phyloP scores from a whole-genome alignment of 495 filamentous ascomycete genomes.

The Massariosphaeria phaeospora region DNA sequence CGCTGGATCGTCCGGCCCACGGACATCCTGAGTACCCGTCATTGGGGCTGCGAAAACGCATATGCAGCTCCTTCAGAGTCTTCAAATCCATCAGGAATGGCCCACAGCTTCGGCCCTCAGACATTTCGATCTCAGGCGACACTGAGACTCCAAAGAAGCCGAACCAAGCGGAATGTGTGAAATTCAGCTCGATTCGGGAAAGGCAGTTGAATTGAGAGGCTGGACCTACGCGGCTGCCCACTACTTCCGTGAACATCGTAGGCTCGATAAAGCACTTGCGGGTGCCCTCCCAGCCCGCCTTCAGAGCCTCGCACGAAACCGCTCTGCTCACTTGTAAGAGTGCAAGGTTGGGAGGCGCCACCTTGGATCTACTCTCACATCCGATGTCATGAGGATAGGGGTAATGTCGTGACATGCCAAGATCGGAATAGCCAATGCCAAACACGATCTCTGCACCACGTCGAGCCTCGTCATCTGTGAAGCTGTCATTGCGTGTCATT shows the following conservation, averaged over 20 bases:
- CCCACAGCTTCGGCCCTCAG: not conserved
- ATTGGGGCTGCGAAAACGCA: conserved; percentile 1
- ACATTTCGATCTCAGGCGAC: not conserved
- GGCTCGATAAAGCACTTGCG: not conserved
- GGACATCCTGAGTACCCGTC: not conserved
- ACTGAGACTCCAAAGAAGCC: conserved; percentile 4
- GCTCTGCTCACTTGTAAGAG: not conserved
- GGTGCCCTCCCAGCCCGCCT: not conserved
- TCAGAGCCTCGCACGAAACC: not conserved
- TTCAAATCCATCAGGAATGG: not conserved
- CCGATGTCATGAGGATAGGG: not conserved
- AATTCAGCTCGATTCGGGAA: not conserved
- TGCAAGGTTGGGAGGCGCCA: not conserved
- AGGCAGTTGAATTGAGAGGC: conserved; percentile 1
- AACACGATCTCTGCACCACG: not conserved
- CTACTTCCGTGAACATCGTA: not conserved
- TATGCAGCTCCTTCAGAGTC: not conserved
- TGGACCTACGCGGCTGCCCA: not conserved
- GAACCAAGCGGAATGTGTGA: not conserved
- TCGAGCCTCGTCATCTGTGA: not conserved
- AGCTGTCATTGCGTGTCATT: not conserved
- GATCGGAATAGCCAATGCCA: not conserved
- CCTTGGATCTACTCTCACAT: not conserved
- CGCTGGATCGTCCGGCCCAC: not conserved
- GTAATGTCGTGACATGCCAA: not conserved